Percentiles rank a stretch among this genome's conserved stretches.
These are phyloP conservation scores for Leccinum imitatum DNA, from an alignment of 768 basidiomycete genomes.

Conservation along the genomic window DNA sequence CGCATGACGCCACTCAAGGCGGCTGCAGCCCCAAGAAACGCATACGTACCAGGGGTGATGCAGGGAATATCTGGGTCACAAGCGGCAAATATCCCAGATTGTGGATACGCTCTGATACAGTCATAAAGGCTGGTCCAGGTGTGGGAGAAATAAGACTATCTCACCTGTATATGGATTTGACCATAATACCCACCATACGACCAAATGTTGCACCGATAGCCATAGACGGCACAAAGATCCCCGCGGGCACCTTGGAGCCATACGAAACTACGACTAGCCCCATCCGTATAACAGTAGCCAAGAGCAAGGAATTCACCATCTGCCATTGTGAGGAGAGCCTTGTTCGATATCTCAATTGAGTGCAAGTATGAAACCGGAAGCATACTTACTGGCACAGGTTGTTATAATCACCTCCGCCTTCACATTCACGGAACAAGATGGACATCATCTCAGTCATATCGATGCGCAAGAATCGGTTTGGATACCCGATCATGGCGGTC, in stretches of 20 bases:
- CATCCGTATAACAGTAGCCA: constrained; percentile 88
- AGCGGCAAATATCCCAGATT: constrained; percentile 84
- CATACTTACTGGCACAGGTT: constrained; percentile 90
- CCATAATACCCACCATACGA: constrained; percentile 94
- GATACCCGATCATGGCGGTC: constrained; percentile 91
- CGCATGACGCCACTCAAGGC: constrained; percentile 95
- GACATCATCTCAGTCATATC: constrained; percentile 98
- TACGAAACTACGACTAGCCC: constrained; percentile 90
- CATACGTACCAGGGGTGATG: constrained; percentile 98
- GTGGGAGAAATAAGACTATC: constrained; percentile 28
- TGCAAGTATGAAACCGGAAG: neutral
- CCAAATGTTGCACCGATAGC: constrained; percentile 97
- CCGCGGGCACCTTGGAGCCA: constrained; percentile 94
- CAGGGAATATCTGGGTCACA: constrained; percentile 93
- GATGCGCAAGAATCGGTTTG: constrained; percentile 90
- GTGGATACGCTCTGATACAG: constrained; percentile 65
- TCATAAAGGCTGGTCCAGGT: neutral
- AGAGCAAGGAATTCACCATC: constrained; percentile 87
- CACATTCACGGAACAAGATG: constrained; percentile 93
- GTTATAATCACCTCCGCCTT: constrained; percentile 87
- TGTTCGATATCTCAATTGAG: constrained; percentile 11
- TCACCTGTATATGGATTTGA: constrained; percentile 87
- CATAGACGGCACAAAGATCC: constrained; percentile 99
- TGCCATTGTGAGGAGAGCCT: constrained; percentile 92
- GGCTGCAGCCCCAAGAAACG: constrained; percentile 95